Conservation (phyloP, 768 basidiomycete species). For the Wakefieldia striispora region DNA sequence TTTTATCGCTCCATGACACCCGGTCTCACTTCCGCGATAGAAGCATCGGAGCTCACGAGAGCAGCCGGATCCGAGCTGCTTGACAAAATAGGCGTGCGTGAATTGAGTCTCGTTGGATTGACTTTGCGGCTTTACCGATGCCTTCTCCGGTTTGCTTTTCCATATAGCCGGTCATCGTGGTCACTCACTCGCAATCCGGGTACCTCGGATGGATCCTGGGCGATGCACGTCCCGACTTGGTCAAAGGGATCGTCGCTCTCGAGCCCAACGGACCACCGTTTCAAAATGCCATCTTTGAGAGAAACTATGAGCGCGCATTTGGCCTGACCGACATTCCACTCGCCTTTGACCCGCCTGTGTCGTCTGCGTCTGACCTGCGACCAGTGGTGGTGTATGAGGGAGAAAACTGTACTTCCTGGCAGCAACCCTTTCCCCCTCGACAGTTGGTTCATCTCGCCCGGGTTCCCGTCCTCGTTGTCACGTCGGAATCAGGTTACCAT, state of each 20-base stretch:
- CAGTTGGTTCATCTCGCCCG: slow-evolving; percentile 40
- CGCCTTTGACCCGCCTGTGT: slow-evolving; percentile 41
- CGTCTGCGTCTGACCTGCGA: slow-evolving; percentile 37
- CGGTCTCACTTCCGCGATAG: slow-evolving; percentile 34
- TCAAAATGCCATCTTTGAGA: slow-evolving; percentile 36
- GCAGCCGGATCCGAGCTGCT: slow-evolving; percentile 42
- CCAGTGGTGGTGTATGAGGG: slow-evolving; percentile 25
- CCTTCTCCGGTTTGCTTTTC: too few species aligned
- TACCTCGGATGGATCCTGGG: slow-evolving; percentile 48
- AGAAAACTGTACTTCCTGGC: slow-evolving; percentile 38
- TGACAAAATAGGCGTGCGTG: slow-evolving; percentile 47
- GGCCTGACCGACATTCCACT: slow-evolving; percentile 50
- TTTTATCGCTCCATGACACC: slow-evolving; percentile 47
- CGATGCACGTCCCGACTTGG: slow-evolving; percentile 41
- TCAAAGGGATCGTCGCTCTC: slow-evolving; percentile 48
- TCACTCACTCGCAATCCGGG: slow-evolving; percentile 53
- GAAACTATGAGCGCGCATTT: slow-evolving; percentile 39
- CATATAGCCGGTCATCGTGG: slow-evolving; percentile 43
- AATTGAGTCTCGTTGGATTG: background rate
- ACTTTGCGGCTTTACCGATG: background rate
- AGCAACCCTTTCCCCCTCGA: slow-evolving; percentile 43
- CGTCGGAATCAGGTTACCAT: slow-evolving; percentile 51
- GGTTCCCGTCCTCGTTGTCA: slow-evolving; percentile 47
- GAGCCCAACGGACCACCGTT: slow-evolving; percentile 55
- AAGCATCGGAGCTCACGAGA: slow-evolving; percentile 39